These are phyloP conservation scores for Yamadazyma jaroonii DNA, from an alignment of 1,139 yeast species.

Conservation along the genomic window DNA sequence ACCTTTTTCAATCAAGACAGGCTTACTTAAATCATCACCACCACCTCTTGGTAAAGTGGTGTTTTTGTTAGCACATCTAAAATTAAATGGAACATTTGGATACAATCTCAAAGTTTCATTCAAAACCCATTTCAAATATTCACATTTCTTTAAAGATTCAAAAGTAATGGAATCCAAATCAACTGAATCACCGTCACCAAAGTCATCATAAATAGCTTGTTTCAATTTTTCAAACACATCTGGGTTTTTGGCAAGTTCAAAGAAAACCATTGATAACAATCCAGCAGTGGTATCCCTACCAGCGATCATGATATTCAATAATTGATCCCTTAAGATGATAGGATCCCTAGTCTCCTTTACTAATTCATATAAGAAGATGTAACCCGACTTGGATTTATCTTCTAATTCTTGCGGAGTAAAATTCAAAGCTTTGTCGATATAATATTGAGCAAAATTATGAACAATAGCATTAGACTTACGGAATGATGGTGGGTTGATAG, in stretches of 20 bases:
- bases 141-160: conserved; percentile 45
- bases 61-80: conserved; percentile 41
- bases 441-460: conserved; percentile 27
- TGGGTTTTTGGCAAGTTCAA: conserved; percentile 23
- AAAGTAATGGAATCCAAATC: conserved; percentile 33
- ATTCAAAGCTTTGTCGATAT: conserved; percentile 29
- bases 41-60: conserved; percentile 55
- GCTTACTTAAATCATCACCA: conserved; percentile 39
- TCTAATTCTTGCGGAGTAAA: conserved; percentile 22
- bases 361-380: conserved; percentile 27
- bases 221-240: conserved; percentile 22
- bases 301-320: conserved; percentile 30
- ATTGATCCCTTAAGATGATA: conserved; percentile 25
- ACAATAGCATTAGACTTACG: conserved; percentile 18
- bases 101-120: conserved; percentile 53
- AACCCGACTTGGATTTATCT: conserved; percentile 19
- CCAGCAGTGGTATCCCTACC: conserved; percentile 35
- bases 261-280: conserved; percentile 24
- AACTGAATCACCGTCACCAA: conserved; percentile 21
- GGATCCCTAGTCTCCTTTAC: conserved; percentile 27
- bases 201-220: conserved; percentile 18
- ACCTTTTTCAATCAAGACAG: conserved; percentile 47
- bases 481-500: conserved; percentile 25
- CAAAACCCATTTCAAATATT: conserved; percentile 42
- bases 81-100: conserved; percentile 56